These are phyloP conservation scores for Stenogyne calaminthoides DNA, from an alignment of 305 asterid species.

Conservation along the genomic window DNA sequence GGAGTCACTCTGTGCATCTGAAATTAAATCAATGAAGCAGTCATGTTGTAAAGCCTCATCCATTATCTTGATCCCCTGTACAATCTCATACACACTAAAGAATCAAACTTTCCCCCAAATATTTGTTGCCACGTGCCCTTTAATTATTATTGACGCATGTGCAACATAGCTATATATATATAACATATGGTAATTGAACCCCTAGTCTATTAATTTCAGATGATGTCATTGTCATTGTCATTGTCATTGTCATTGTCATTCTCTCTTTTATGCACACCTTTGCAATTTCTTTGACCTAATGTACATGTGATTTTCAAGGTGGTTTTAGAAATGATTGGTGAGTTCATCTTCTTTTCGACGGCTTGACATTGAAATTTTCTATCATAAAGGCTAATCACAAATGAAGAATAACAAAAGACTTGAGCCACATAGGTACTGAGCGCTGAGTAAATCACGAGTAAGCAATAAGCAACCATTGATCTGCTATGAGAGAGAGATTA, in stretches of 20 bases:
- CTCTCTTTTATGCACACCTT: neutral
- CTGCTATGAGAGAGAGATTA: neutral
- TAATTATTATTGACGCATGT: neutral
- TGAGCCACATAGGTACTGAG: neutral
- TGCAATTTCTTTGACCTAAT: neutral
- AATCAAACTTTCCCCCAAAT: neutral
- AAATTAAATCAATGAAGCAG: neutral
- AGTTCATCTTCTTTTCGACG: neutral
- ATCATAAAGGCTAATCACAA: neutral
- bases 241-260: too few relatives aligned
- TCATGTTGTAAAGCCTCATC: neutral
- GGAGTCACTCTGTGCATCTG: neutral
- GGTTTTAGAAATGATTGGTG: neutral
- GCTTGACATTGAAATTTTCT: neutral
- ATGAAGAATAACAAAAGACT: constrained; percentile 1
- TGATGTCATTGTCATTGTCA: too few relatives aligned
- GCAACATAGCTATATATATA: neutral
- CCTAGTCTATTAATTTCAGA: neutral
- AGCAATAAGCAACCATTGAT: neutral
- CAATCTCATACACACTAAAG: neutral
- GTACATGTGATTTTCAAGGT: constrained; percentile 14
- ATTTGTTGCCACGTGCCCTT: neutral
- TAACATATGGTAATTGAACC: neutral
- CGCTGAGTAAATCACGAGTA: neutral
- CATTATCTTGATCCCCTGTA: neutral